These are phyloP conservation scores for Penicillium verhagenii DNA, from an alignment of 495 filamentous ascomycete genomes.

Conservation along the genomic window DNA sequence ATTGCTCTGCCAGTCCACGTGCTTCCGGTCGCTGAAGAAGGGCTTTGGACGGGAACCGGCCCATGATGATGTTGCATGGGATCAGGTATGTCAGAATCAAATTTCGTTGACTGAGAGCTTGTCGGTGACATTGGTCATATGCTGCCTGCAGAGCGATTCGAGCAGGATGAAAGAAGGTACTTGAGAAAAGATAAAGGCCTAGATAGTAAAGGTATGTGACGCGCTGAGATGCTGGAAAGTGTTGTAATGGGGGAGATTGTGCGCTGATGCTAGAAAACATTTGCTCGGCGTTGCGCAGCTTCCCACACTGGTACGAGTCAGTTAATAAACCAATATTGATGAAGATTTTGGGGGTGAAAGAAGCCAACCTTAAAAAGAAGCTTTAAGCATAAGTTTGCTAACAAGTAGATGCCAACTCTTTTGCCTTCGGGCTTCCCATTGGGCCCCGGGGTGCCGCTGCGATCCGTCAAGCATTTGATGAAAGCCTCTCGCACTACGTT, in stretches of 20 bases:
- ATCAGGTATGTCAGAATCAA: constrained; percentile 84
- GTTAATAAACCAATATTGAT: not conserved
- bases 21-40: constrained; percentile 74
- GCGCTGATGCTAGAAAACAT: constrained; percentile 88
- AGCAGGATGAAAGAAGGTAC: constrained; percentile 74
- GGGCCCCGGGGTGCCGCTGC: constrained; percentile 57
- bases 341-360: not conserved
- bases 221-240: constrained; percentile 83
- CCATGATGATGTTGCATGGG: constrained; percentile 77
- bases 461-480: constrained; percentile 84
- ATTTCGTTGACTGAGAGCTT: constrained; percentile 67
- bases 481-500: constrained; percentile 89
- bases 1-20: constrained; percentile 63
- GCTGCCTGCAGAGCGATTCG: constrained; percentile 71
- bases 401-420: constrained; percentile 81
- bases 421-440: constrained; percentile 69
- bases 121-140: constrained; percentile 71
- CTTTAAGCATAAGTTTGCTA: constrained; percentile 88
- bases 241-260: constrained; percentile 70
- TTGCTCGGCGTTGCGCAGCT: constrained; percentile 67
- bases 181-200: constrained; percentile 82
- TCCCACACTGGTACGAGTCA: constrained; percentile 43
- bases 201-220: constrained; percentile 95
- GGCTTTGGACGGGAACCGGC: constrained; percentile 70
- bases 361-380: constrained; percentile 72